Conservation (phyloP, 805 yeast species). For the Hanseniaspora vineae region DNA sequence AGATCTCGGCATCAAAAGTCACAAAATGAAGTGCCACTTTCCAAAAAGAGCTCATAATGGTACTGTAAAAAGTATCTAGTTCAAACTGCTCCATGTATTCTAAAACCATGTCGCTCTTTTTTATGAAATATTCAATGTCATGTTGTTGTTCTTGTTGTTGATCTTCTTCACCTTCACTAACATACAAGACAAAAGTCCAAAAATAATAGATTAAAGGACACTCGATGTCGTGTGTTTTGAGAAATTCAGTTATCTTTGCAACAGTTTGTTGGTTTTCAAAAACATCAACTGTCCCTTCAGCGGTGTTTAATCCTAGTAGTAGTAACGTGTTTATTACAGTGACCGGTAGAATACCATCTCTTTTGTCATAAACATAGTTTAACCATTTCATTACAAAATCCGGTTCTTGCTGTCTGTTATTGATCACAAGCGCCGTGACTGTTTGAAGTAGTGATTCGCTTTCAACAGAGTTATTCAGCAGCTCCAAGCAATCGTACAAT, state of each 20-base stretch:
- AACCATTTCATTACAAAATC: background rate
- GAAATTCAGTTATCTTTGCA: constrained; percentile 27
- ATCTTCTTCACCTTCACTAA: constrained; percentile 24
- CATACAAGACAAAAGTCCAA: constrained; percentile 52
- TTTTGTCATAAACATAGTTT: background rate
- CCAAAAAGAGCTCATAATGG: constrained; percentile 27
- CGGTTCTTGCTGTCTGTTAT: background rate
- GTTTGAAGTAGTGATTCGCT: background rate
- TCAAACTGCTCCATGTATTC: constrained; percentile 4
- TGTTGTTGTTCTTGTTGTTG: constrained; percentile 6
- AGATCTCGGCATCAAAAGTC: constrained; percentile 29
- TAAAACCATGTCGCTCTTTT: constrained; percentile 3
- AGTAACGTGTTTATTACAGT: constrained; percentile 35
- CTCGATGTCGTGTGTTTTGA: constrained; percentile 27
- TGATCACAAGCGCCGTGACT: background rate
- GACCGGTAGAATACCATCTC: background rate
- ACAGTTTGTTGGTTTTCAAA: constrained; percentile 29
- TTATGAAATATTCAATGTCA: background rate
- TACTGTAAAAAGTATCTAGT: constrained; percentile 39
- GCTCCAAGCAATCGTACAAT: background rate
- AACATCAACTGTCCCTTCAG: constrained; percentile 29
- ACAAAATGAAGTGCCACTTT: constrained; percentile 30
- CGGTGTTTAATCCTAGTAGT: constrained; percentile 43
- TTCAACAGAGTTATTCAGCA: background rate
- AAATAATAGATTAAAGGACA: constrained; percentile 40